Conservation (phyloP, 148 eudicot genomes). For the Persicaria maculosa region DNA sequence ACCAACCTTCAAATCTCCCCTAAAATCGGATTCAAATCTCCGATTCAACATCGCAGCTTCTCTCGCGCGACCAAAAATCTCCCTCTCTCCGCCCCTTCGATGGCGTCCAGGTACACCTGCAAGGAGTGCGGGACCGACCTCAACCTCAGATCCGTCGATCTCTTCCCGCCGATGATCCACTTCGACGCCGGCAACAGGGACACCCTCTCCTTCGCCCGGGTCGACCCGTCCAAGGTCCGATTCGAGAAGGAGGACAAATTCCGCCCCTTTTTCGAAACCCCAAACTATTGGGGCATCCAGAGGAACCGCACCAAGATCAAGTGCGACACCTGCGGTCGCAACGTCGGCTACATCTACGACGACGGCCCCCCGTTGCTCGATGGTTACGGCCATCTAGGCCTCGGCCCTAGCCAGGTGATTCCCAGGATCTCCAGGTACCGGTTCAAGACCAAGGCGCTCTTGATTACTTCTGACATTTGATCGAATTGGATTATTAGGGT, state of each 20-base stretch:
- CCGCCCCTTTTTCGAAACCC: conserved; percentile 68
- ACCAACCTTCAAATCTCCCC: background rate
- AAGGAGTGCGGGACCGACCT: conserved; percentile 50
- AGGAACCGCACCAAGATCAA: conserved; percentile 53
- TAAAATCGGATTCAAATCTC: too few species aligned
- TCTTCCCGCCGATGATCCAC: conserved; percentile 62
- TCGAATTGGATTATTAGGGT: background rate
- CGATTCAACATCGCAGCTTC: background rate
- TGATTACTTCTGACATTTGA: conserved; percentile 28
- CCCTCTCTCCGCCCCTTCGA: conserved; percentile 2
- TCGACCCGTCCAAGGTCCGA: conserved; percentile 39
- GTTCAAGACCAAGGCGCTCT: conserved; percentile 49
- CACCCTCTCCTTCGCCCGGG: conserved; percentile 54
- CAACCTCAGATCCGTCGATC: conserved; percentile 38
- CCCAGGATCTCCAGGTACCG: conserved; percentile 72
- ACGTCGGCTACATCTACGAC: conserved; percentile 52
- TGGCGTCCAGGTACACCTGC: conserved; percentile 66
- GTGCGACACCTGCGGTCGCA: conserved; percentile 43
- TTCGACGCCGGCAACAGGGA: conserved; percentile 91
- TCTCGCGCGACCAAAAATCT: background rate
- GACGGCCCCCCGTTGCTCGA: conserved; percentile 74
- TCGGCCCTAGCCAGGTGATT: conserved; percentile 79
- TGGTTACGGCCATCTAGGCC: conserved; percentile 39
- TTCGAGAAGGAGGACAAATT: conserved; percentile 58
- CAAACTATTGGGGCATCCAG: conserved; percentile 79